Conservation (phyloP, 129 eudicot species). For the Flaveria bidentis region DNA sequence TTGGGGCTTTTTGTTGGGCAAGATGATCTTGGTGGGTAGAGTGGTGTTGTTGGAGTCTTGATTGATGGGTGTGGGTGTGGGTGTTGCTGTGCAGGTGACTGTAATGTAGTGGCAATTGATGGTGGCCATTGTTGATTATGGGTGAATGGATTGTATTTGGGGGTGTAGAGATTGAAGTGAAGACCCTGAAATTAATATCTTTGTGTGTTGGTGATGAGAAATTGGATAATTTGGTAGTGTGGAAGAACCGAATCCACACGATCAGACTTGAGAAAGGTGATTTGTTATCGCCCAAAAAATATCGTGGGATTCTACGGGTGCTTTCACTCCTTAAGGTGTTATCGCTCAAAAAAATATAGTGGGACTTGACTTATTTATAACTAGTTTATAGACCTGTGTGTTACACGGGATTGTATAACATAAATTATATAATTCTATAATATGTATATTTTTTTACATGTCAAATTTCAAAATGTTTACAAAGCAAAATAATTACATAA, state of each 20-base stretch:
- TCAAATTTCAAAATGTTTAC: no score
- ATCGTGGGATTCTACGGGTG: no score
- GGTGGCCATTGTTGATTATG: slow-evolving; percentile 40
- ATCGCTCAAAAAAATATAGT: no score
- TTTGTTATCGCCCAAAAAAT: no score
- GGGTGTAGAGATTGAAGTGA: not conserved
- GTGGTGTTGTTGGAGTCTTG: slow-evolving; percentile 19
- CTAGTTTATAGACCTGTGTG: no score
- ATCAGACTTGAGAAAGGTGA: not conserved
- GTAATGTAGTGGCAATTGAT: slow-evolving; percentile 48
- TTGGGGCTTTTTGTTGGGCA: slow-evolving; percentile 80
- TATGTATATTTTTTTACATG: no score
- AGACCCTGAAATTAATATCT: not conserved
- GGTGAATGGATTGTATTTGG: not conserved
- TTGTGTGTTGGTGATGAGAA: not conserved
- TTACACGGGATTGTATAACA: no score
- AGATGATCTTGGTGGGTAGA: slow-evolving; percentile 72
- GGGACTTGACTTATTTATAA: no score
- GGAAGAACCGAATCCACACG: slow-evolving; percentile 12
- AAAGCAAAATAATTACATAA: no score
- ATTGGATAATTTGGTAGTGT: not conserved
- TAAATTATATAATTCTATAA: no score
- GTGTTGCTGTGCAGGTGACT: slow-evolving; percentile 42
- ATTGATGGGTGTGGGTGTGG: slow-evolving; percentile 31
- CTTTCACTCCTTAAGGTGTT: no score